These are phyloP conservation scores for Verticillium nonalfalfae DNA, from an alignment of 2,329 filamentous ascomycete species.

Conservation along the genomic window DNA sequence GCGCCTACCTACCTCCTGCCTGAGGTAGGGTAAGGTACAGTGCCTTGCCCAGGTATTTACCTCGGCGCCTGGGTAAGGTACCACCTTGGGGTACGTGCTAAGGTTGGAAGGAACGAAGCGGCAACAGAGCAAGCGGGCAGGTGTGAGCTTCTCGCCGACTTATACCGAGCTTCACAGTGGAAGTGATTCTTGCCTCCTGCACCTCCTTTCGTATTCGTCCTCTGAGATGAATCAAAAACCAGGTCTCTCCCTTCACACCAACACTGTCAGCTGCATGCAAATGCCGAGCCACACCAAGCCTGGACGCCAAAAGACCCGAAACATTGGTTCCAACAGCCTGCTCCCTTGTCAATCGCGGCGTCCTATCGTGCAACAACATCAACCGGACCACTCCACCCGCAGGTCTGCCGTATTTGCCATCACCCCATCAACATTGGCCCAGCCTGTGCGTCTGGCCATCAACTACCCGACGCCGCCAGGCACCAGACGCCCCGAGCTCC, in stretches of 20 bases:
- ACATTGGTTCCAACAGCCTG: background rate
- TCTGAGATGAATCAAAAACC: background rate
- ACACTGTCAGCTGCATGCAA: background rate
- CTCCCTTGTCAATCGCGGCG: background rate
- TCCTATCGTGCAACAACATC: background rate
- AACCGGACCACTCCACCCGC: background rate
- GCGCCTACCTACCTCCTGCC: too few relatives aligned
- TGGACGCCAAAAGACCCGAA: background rate
- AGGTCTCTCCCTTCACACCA: background rate
- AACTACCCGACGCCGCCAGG: background rate
- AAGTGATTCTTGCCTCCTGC: background rate
- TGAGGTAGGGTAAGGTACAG: too few relatives aligned
- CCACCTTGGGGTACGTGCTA: too few relatives aligned
- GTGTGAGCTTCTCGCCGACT: background rate
- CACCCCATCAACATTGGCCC: background rate
- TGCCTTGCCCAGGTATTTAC: too few relatives aligned
- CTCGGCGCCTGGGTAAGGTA: too few relatives aligned
- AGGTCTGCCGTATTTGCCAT: background rate
- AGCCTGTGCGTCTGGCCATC: background rate
- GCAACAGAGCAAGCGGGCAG: background rate
- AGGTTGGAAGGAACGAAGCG: too few relatives aligned
- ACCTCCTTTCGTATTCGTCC: background rate
- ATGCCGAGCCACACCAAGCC: background rate
- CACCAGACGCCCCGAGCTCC: background rate
- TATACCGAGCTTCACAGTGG: background rate